Conservation (phyloP, 139 green algal genomes). For the Mychonastes homosphaera region DNA sequence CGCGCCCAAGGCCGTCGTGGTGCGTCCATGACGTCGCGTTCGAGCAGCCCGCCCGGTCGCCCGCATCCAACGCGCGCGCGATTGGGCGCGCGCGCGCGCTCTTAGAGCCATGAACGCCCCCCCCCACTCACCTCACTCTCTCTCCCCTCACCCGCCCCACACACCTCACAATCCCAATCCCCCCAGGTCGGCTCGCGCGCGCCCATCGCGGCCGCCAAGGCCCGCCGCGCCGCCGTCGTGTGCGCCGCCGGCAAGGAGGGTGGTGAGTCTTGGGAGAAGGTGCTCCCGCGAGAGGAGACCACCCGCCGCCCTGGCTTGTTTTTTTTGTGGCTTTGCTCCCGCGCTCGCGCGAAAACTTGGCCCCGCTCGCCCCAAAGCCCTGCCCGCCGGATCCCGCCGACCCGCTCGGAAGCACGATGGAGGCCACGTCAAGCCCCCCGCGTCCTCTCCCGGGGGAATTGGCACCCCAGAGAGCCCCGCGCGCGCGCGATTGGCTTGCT, state of each 20-base stretch:
- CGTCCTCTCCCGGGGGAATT: too few species aligned
- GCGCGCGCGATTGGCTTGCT: too few species aligned
- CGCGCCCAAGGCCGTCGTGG: neutral
- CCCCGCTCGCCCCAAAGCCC: neutral
- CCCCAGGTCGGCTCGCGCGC: neutral
- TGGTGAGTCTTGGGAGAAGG: slow-evolving; percentile 7
- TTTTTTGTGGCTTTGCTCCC: too few species aligned
- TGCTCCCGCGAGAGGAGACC: neutral
- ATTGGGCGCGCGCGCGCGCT: too few species aligned
- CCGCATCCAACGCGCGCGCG: too few species aligned
- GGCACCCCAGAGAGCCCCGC: too few species aligned
- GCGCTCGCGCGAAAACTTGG: too few species aligned
- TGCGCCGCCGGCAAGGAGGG: slow-evolving; percentile 24
- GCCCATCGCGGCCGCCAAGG: neutral
- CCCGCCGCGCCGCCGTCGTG: neutral
- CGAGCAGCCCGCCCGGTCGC: too few species aligned
- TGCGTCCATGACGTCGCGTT: neutral
- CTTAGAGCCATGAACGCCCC: too few species aligned
- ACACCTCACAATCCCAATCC: neutral
- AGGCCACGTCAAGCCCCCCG: too few species aligned
- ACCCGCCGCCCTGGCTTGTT: too few species aligned
- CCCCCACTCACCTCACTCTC: too few species aligned
- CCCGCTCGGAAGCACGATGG: neutral
- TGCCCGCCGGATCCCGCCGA: neutral
- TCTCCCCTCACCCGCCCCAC: neutral